Conservation (phyloP, 2,329 filamentous ascomycete species). For the Cercospora beticola region DNA sequence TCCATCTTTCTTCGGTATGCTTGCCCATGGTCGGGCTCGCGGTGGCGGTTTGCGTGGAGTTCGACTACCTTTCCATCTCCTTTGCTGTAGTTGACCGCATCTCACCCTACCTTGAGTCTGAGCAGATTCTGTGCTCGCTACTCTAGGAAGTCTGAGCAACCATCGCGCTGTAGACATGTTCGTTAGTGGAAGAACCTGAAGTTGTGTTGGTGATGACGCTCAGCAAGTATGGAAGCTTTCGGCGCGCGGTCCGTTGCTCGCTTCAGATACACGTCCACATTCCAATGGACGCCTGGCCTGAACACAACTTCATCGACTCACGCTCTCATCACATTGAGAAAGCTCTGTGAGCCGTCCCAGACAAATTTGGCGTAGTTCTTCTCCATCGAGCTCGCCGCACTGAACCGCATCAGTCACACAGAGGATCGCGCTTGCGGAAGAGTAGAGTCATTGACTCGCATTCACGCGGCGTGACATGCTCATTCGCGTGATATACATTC, state of each 20-base stretch:
- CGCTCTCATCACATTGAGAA: neutral
- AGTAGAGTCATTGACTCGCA: neutral
- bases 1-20: conserved; percentile 8
- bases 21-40: conserved; percentile 23
- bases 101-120: neutral
- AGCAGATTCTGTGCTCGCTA: neutral
- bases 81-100: conserved; percentile 16
- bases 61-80: conserved; percentile 18
- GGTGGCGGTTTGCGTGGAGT: conserved; percentile 20
- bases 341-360: neutral
- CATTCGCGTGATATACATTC: neutral
- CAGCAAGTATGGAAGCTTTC: neutral
- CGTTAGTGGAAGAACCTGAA: neutral
- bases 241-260: neutral
- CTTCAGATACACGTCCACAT: neutral
- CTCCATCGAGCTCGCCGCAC: neutral
- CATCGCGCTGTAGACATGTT: conserved; percentile 25
- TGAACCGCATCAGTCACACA: neutral
- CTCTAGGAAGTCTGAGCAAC: conserved; percentile 22
- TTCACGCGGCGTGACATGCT: neutral
- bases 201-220: neutral
- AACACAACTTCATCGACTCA: neutral
- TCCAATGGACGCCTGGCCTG: neutral
- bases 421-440: neutral
- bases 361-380: neutral